These are phyloP conservation scores for Martiniozyma asiatica DNA, from an alignment of 1,139 yeast species.

Conservation along the genomic window DNA sequence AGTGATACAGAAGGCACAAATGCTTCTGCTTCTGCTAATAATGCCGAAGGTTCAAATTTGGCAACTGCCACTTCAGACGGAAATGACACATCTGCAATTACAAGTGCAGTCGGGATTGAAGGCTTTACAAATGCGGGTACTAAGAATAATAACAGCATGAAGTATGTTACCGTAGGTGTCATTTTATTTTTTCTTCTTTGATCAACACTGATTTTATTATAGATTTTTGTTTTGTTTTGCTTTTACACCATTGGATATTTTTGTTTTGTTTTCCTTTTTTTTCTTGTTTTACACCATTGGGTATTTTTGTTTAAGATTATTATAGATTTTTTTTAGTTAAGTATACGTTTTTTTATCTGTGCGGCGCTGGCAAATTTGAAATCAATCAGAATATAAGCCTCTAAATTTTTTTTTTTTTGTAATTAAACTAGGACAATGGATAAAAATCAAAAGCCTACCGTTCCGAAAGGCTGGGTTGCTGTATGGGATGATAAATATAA, in stretches of 20 bases:
- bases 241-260: too few species aligned
- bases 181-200: background rate
- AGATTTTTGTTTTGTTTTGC: background rate
- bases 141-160: background rate
- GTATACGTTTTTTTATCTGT: background rate
- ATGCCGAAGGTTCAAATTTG: too few species aligned
- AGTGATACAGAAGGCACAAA: slow-evolving; percentile 5
- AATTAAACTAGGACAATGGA: slow-evolving; percentile 15
- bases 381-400: background rate
- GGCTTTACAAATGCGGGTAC: slow-evolving; percentile 3
- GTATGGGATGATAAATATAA: slow-evolving; percentile 66
- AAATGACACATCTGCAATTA: too few species aligned
- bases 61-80: too few species aligned
- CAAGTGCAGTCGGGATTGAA: slow-evolving; percentile 4
- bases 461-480: slow-evolving; percentile 65
- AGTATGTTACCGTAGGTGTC: background rate
- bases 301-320: background rate
- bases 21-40: slow-evolving; percentile 5
- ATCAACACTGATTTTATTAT: too few species aligned
- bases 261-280: background rate
- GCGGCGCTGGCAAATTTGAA: too few species aligned
- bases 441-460: slow-evolving; percentile 16
- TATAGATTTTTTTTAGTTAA: background rate
- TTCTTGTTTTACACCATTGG: background rate
- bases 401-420: background rate